phyloP scores from a whole-genome alignment of 345 rosid species.

The Brassica nigra region DNA sequence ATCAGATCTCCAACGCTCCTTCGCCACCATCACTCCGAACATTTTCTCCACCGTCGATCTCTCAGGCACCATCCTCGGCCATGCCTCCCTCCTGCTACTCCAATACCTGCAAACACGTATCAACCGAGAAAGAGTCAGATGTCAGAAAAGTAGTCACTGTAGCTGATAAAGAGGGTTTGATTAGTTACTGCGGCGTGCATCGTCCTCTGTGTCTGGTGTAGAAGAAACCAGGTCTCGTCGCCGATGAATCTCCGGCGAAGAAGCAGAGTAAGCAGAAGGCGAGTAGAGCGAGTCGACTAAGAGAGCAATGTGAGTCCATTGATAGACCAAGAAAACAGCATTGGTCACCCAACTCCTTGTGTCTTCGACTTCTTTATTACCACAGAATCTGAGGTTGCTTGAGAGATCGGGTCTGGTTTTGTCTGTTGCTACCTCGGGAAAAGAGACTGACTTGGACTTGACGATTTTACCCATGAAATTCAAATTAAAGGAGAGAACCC shows the following conservation, averaged over 20 bases:
- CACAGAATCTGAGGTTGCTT: constrained; percentile 42
- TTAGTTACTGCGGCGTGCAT: constrained; percentile 75
- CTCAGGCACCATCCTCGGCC: constrained; percentile 92
- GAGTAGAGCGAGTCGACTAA: constrained; percentile 33
- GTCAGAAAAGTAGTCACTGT: neutral
- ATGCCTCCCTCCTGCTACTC: constrained; percentile 75
- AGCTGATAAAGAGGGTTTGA: neutral
- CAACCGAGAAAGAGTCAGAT: constrained; percentile 14
- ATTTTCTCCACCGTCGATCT: constrained; percentile 70
- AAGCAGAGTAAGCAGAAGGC: constrained; percentile 34
- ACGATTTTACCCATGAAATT: constrained; percentile 19
- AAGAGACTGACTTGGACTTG: neutral
- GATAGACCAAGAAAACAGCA: neutral
- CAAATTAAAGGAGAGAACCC: neutral
- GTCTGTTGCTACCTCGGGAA: constrained; percentile 25
- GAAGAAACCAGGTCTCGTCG: constrained; percentile 54
- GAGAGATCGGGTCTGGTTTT: constrained; percentile 19
- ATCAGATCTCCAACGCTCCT: constrained; percentile 74
- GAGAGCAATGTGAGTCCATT: constrained; percentile 26
- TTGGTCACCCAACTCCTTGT: neutral
- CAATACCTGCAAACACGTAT: constrained; percentile 60
- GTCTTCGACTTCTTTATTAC: constrained; percentile 16
- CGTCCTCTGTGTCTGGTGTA: constrained; percentile 72
- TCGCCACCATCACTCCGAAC: constrained; percentile 68
- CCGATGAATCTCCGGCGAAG: constrained; percentile 5